Percentiles rank a stretch among this genome's conserved stretches.
These are phyloP conservation scores for Entrophospora sp. DNA, from an alignment of 192 early-diverging fungal genomes.

Conservation along the genomic window DNA sequence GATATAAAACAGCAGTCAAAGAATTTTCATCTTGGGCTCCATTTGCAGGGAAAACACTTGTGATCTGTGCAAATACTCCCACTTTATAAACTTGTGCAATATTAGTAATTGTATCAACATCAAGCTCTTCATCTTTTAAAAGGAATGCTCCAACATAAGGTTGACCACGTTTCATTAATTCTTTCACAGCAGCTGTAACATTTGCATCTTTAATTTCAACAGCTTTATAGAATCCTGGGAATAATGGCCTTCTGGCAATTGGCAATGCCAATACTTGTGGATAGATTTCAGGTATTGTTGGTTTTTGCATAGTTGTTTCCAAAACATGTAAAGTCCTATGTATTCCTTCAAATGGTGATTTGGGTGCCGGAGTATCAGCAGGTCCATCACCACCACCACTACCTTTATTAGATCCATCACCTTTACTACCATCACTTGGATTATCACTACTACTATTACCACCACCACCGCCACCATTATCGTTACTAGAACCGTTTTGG, in stretches of 20 bases:
- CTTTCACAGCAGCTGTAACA: conserved; percentile 86
- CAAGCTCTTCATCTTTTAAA: conserved; percentile 81
- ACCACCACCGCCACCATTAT: conserved; percentile 9
- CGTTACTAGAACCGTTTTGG: not conserved
- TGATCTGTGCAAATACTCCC: conserved; percentile 97
- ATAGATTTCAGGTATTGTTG: conserved; percentile 83
- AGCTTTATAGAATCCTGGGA: conserved; percentile 98
- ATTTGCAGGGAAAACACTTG: conserved; percentile 81
- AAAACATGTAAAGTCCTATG: conserved; percentile 47
- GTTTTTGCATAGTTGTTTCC: conserved; percentile 61
- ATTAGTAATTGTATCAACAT: conserved; percentile 70
- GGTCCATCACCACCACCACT: conserved; percentile 29
- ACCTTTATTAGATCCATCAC: conserved; percentile 22
- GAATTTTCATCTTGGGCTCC: conserved; percentile 61
- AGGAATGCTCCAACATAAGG: conserved; percentile 97
- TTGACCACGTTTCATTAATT: conserved; percentile 82
- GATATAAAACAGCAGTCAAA: conserved; percentile 92
- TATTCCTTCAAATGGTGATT: conserved; percentile 30
- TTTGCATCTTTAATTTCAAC: conserved; percentile 93
- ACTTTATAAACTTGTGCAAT: conserved; percentile 77
- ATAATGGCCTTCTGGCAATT: conserved; percentile 84
- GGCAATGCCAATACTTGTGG: conserved; percentile 92
- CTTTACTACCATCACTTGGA: conserved; percentile 16
- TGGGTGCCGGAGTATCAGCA: conserved; percentile 16
- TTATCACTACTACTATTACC: conserved; percentile 8